Conservation (phyloP, 2,329 filamentous ascomycete species). For the Venturia pyrina region DNA sequence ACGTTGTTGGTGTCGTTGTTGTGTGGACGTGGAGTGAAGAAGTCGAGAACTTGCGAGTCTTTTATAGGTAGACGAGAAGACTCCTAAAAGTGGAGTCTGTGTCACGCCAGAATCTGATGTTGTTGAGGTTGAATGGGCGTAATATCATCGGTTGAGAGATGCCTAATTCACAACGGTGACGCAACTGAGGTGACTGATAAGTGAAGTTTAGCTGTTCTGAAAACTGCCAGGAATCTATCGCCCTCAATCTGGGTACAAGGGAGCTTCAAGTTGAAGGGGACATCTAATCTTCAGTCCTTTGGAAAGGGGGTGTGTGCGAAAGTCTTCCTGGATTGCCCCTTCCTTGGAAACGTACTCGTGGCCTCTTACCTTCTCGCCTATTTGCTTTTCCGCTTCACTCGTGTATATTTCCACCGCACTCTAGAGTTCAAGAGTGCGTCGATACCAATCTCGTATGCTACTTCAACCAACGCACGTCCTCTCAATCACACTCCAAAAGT, state of each 20-base stretch:
- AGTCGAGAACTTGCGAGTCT: background rate
- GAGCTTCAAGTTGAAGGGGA: no score
- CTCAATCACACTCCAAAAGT: background rate
- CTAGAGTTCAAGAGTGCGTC: background rate
- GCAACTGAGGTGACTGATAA: background rate
- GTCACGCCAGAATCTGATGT: background rate
- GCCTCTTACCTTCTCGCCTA: background rate
- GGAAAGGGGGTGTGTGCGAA: no score
- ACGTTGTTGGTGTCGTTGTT: background rate
- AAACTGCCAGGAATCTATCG: background rate
- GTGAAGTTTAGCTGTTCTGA: background rate
- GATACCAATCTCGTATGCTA: background rate
- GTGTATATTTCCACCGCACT: background rate
- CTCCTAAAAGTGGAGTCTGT: background rate
- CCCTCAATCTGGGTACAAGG: background rate
- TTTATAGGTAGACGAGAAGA: background rate
- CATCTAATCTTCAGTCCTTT: background rate
- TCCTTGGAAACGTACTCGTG: background rate
- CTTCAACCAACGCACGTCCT: no score
- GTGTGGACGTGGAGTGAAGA: background rate
- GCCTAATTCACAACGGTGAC: background rate
- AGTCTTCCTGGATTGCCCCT: background rate
- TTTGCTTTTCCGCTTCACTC: background rate
- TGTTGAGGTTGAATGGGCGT: background rate
- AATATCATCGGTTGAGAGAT: background rate